Evolutionary conservation across 331 rosid species (phyloP).

Genomic region (Rhamnella rubrinervis): DNA sequence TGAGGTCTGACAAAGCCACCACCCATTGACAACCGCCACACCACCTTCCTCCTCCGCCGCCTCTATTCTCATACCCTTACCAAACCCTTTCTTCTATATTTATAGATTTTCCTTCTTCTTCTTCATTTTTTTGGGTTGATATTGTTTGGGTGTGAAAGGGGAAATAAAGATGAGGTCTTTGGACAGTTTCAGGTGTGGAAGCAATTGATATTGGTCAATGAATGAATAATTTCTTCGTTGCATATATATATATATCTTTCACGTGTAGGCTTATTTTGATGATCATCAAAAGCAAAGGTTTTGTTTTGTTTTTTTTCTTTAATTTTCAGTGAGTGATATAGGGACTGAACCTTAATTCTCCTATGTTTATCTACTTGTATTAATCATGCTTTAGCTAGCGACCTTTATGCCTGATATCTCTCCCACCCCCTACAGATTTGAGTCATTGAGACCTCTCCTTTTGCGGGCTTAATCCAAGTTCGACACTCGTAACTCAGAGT

Average conservation of each 20-base stretch:
- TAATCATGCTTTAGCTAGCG: no score
- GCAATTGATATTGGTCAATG: no score
- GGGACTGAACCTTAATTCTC: no score
- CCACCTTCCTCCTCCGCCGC: slow-evolving; percentile 26
- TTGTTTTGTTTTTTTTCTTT: no score
- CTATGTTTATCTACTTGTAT: no score
- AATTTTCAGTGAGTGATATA: no score
- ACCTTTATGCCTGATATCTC: not conserved
- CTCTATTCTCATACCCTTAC: not conserved
- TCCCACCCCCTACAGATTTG: slow-evolving; percentile 7
- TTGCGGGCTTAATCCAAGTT: slow-evolving; percentile 22
- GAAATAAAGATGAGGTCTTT: not conserved
- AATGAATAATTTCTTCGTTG: no score
- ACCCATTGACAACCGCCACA: slow-evolving; percentile 38
- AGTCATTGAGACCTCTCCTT: slow-evolving; percentile 4
- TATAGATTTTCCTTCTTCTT: not conserved
- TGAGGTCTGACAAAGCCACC: slow-evolving; percentile 40
- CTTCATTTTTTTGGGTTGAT: not conserved
- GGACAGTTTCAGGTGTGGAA: slow-evolving; percentile 7
- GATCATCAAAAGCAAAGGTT: no score
- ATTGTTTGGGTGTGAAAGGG: not conserved
- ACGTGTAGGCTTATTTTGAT: no score
- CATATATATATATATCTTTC: no score
- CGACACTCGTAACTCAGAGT: not conserved
- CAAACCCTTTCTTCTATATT: not conserved